Evolutionary conservation across 2,329 filamentous ascomycete species (phyloP), one percentile per base, ranked within the genome.

Genomic region (Hypomyces perniciosus): DNA sequence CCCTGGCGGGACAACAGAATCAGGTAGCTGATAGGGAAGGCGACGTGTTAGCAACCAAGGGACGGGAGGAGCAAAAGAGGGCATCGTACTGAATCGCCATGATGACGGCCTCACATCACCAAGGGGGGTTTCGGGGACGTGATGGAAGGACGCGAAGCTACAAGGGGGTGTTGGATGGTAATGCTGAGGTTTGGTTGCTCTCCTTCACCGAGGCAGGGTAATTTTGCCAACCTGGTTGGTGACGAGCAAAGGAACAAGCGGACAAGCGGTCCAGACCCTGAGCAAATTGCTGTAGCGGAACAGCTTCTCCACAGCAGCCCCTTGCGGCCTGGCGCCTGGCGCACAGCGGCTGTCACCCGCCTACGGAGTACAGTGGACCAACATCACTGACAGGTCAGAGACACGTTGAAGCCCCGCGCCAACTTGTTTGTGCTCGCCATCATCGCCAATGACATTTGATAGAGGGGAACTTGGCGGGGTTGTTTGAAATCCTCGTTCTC

Each of bases 1-100:
- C 93, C 93, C 79, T 99, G 93, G 65, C 93, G 85, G 58, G 92
- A 97, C 61, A 99, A 85, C 70, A 99, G 83, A 71, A 99, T 97
- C 62, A 99, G 78, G 71, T 99, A 99, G 77, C 93, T 97, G 64
- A 31, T 4, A 26, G 30, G 55, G 48, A 52, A 49, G 48, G 53
- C 41, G 53, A 50, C 42, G 34, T 20, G 61, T 63, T 53, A 64
- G 62, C 53, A 50, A 38, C n/a, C 48, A 46, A 20, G 27, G 53
- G 35, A 40, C 41, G 35, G 44, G 44, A 42, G 31, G 28, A 48
- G 31, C n/a, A 39, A 46, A 45, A 35, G 52, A 52, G 54, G 51
- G 43, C 46, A 55, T 52, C 70, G 58, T 65, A 74, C 72, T 73
- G 71, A 57, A 74, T 73, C 53, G 72, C 72, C 72, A 74, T 74